Conservation (phyloP, 257 asterid species). For the Solanum chiquidenum region DNA sequence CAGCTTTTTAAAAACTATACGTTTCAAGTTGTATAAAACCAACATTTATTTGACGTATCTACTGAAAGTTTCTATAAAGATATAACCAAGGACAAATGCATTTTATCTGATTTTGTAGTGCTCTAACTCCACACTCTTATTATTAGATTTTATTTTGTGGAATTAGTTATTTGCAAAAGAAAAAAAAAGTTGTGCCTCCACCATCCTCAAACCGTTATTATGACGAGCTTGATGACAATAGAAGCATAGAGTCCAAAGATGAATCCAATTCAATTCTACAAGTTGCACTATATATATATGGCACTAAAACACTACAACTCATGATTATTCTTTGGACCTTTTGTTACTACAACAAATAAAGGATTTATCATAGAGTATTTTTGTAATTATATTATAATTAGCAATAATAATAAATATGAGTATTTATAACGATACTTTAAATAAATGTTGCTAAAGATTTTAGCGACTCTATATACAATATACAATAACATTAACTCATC, state of each 20-base stretch:
- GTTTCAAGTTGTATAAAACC: background rate
- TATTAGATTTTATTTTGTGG: background rate
- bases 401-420: too few relatives aligned
- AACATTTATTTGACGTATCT: background rate
- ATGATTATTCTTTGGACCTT: background rate
- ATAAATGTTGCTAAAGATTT: too few relatives aligned
- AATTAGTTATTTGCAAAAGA: background rate
- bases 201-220: background rate
- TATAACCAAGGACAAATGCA: background rate
- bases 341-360: too few relatives aligned
- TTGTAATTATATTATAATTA: too few relatives aligned
- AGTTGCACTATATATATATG: background rate
- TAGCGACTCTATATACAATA: too few relatives aligned
- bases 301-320: background rate
- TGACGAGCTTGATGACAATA: background rate
- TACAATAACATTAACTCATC: too few relatives aligned
- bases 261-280: background rate
- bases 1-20: too few relatives aligned
- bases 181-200: background rate
- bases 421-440: too few relatives aligned
- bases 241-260: too few relatives aligned
- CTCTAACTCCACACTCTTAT: background rate
- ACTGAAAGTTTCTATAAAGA: background rate
- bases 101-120: background rate
- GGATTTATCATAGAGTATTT: too few relatives aligned